Evolutionary conservation across 768 basidiomycete genomes (phyloP).

Genomic region (Coprinopsis strossmayeri): DNA sequence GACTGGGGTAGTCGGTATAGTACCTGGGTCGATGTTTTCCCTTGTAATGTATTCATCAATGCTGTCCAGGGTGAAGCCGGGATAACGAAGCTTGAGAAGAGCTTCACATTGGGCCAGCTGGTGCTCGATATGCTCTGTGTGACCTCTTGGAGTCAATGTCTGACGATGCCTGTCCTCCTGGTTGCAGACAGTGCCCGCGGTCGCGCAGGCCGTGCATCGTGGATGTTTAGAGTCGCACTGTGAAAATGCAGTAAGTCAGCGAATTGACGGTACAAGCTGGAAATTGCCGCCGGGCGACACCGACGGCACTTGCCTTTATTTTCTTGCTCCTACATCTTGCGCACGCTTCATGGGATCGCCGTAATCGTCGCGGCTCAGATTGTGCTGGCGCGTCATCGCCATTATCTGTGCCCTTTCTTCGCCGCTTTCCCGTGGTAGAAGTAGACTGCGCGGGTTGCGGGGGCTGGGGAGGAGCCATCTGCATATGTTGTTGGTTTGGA

Average conservation of each 20-base stretch:
- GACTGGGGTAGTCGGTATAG: constrained; percentile 19
- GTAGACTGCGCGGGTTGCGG: constrained; percentile 22
- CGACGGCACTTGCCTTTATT: constrained; percentile 82
- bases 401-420: constrained; percentile 50
- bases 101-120: constrained; percentile 75
- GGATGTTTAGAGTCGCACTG: constrained; percentile 92
- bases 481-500: constrained; percentile 46
- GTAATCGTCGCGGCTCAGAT: constrained; percentile 72
- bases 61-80: constrained; percentile 58
- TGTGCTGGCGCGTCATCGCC: constrained; percentile 49
- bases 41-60: constrained; percentile 60
- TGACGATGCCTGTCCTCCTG: constrained; percentile 87
- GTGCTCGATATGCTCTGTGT: constrained; percentile 77
- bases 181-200: constrained; percentile 72
- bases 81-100: constrained; percentile 67
- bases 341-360: constrained; percentile 89
- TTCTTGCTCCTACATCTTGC: constrained; percentile 93
- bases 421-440: constrained; percentile 36
- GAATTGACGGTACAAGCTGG: constrained; percentile 44
- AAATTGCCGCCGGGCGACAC: constrained; percentile 79
- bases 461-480: constrained; percentile 27
- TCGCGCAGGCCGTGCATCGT: constrained; percentile 77
- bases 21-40: constrained; percentile 55
- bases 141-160: constrained; percentile 78
- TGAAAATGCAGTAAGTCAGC: constrained; percentile 16